Evolutionary conservation across 1,284 basidiomycete genomes (phyloP), one percentile per base, ranked within the genome.

Genomic region (Meira miltonrushii): DNA sequence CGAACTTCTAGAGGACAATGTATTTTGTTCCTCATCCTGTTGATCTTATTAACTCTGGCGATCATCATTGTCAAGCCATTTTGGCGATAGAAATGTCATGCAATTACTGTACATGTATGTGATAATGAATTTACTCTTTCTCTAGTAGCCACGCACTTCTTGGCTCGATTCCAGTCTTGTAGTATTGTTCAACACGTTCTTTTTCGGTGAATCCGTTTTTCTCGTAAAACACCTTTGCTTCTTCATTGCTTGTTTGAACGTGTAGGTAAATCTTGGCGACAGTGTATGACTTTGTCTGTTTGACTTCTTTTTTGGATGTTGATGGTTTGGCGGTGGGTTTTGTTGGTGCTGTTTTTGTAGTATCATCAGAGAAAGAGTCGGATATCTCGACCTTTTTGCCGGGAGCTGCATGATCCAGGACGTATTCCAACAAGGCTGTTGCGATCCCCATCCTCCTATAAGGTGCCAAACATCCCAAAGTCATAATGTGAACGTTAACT

Each of bases 1-100:
- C 90, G 89, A 70, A 92, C 91, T 1, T 92, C 92, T 46, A 84
- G 90, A 74, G 84, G 93, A 77, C 87, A 88, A 79, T 91, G 92
- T 79, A 97, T 98, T 63, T 88, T 97, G 74, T 84, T 98, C 39
- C 84, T 99, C 39, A 67, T 95, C 38, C 83, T 98, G 49, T 85
- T 92, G 74, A 94, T 96, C 72, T 84, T 92, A 69, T 90, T 89
- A 11, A 83, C 92, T 60, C 83, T 92, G 61, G 67, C 91, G 54
- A 83, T 88, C 50, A 84, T 92, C 71, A 85, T 91, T 64, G 87
- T 90, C 57, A 60, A 60, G 54, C 58, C 58, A 23, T 60, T 60
- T 47, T 60, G 58, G 58, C n/a, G 58, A 11, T 43, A 15, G 10
- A 43, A 43, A 43, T 4, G 3, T 15, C 15, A 21, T 43, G 10